phyloP scores from a whole-genome alignment of 2,329 filamentous ascomycete species.

The Blastomyces silverae region DNA sequence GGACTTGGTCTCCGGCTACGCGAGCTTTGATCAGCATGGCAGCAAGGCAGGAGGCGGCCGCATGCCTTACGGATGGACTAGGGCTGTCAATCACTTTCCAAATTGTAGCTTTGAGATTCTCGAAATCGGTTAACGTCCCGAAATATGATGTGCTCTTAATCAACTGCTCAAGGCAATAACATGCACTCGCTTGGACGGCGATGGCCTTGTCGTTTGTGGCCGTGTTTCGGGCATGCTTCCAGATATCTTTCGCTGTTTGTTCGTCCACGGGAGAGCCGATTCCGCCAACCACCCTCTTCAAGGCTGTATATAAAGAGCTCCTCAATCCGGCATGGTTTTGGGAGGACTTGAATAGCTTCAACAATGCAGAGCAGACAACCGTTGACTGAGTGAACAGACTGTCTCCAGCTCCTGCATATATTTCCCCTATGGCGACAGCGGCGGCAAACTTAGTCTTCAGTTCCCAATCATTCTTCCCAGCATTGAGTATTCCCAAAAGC shows the following conservation, averaged over 20 bases:
- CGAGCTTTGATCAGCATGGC: constrained; percentile 77
- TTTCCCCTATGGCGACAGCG: constrained; percentile 74
- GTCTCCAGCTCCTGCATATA: constrained; percentile 88
- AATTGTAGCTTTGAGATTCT: constrained; percentile 71
- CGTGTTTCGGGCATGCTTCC: constrained; percentile 79
- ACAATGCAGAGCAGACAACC: constrained; percentile 61
- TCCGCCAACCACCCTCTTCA: constrained; percentile 70
- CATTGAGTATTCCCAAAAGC: constrained; percentile 63
- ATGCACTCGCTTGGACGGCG: constrained; percentile 71
- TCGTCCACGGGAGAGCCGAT: constrained; percentile 76
- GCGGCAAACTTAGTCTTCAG: constrained; percentile 77
- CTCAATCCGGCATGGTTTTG: constrained; percentile 75
- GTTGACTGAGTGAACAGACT: constrained; percentile 80
- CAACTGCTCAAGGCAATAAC: constrained; percentile 69
- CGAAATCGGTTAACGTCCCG: constrained; percentile 81
- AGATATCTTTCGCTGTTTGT: constrained; percentile 74
- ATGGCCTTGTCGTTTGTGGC: constrained; percentile 73
- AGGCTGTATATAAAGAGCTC: constrained; percentile 65
- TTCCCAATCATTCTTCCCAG: constrained; percentile 72
- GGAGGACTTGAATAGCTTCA: constrained; percentile 74
- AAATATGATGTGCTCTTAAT: constrained; percentile 71
- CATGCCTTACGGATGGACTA: constrained; percentile 68
- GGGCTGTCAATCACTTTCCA: constrained; percentile 83
- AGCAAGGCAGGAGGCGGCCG: constrained; percentile 77
- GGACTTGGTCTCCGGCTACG: constrained; percentile 52